Conservation (phyloP, 306 rosid genomes). For the Hippophae rhamnoides region DNA sequence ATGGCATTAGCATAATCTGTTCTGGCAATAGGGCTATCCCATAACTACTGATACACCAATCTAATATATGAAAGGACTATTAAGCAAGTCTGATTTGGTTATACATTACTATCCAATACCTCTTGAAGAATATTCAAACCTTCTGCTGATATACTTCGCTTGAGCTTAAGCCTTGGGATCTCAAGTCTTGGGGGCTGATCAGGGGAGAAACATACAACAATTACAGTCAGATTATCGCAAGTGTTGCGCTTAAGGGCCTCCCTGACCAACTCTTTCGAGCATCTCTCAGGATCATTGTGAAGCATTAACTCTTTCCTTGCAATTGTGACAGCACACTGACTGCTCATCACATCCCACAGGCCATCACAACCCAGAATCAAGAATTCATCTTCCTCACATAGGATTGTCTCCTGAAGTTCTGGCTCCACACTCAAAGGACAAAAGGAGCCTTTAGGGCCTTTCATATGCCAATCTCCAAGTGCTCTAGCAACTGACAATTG, state of each 20-base stretch:
- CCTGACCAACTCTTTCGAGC: constrained; percentile 20
- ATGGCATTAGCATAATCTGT: too few relatives aligned
- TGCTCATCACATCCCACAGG: constrained; percentile 25
- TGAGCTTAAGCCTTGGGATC: constrained; percentile 20
- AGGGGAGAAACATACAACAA: constrained; percentile 18
- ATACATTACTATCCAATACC: constrained; percentile 20
- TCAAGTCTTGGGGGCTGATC: constrained; percentile 16
- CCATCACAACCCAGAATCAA: constrained; percentile 22
- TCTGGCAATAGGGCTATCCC: too few relatives aligned
- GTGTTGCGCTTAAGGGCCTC: constrained; percentile 23
- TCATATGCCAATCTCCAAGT: constrained; percentile 25
- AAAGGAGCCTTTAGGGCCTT: constrained; percentile 12
- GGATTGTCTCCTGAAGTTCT: constrained; percentile 16
- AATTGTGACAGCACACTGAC: constrained; percentile 21
- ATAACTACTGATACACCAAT: constrained; percentile 1
- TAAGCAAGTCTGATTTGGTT: constrained; percentile 2
- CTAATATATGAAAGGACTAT: constrained; percentile 1
- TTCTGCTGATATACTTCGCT: constrained; percentile 22
- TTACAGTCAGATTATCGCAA: constrained; percentile 14
- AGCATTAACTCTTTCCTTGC: constrained; percentile 20
- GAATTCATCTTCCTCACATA: constrained; percentile 21
- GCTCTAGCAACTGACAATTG: constrained; percentile 21
- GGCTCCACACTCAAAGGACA: constrained; percentile 22
- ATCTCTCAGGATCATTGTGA: constrained; percentile 23
- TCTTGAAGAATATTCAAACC: constrained; percentile 19